Conservation (phyloP, 225 moss, liverwort and hornwort genomes). For the Antitrichia curtipendula region DNA sequence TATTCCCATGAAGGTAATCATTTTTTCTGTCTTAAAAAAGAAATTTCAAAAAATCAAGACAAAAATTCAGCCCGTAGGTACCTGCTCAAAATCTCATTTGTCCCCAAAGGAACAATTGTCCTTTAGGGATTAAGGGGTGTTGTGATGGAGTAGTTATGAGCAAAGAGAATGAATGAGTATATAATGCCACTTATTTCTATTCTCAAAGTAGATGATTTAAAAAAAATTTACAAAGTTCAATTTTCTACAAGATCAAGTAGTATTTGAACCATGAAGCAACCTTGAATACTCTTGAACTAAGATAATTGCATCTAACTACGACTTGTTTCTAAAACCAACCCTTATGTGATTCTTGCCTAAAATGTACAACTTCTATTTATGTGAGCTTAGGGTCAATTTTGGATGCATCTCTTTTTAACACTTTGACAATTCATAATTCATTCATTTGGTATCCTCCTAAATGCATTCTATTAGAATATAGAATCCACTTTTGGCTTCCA, state of each 20-base stretch:
- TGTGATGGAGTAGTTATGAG: neutral
- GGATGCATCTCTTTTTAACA: neutral
- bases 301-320: neutral
- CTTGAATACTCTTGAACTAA: neutral
- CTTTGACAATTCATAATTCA: neutral
- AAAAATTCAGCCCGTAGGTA: no score
- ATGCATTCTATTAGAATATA: neutral
- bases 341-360: neutral
- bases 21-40: no score
- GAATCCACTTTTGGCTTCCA: neutral
- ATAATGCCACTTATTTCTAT: neutral
- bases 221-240: neutral
- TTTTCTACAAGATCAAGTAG: fast-evolving
- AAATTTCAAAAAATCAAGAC: no score
- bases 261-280: neutral
- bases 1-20: no score
- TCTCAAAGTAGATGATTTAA: neutral
- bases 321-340: neutral
- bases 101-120: no score
- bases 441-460: neutral
- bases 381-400: fast-evolving
- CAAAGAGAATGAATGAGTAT: no score
- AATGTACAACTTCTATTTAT: neutral
- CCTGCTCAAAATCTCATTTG: no score
- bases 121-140: no score